phyloP scores from a whole-genome alignment of 768 basidiomycete species.

The Psilocybe sp. region DNA sequence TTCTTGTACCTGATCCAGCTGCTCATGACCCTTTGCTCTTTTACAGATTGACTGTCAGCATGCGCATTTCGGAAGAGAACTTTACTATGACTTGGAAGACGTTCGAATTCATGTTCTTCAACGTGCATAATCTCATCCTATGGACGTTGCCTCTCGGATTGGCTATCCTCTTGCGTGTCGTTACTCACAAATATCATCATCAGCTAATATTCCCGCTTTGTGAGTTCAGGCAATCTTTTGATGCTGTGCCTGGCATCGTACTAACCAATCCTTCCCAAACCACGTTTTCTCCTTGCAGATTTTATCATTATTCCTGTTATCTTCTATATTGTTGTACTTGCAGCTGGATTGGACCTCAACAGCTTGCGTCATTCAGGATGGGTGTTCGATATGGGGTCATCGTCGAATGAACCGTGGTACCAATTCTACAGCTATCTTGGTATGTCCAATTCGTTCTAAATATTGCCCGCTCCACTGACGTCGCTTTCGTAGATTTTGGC shows the following conservation, averaged over 20 bases:
- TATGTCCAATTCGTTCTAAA: conserved; percentile 29
- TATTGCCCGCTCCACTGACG: conserved; percentile 42
- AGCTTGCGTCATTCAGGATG: conserved; percentile 68
- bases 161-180: conserved; percentile 72
- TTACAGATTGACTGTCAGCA: conserved; percentile 75
- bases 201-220: conserved; percentile 91
- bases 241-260: background rate
- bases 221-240: conserved; percentile 32
- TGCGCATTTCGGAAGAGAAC: conserved; percentile 77
- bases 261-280: background rate
- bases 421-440: conserved; percentile 81
- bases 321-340: conserved; percentile 79
- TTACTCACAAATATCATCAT: conserved; percentile 79
- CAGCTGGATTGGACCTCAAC: conserved; percentile 57
- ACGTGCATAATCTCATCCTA: conserved; percentile 58
- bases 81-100: conserved; percentile 66
- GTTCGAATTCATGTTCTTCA: conserved; percentile 65
- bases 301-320: conserved; percentile 76
- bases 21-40: background rate
- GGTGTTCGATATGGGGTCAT: conserved; percentile 73
- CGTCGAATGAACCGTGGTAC: conserved; percentile 62
- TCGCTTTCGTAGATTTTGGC: conserved; percentile 28
- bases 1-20: background rate
- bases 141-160: conserved; percentile 81
- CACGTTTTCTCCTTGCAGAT: conserved; percentile 43